Base-by-base conservation (phyloP, 352 stramenopile species). In the Pelagophyceae sp. region DNA sequence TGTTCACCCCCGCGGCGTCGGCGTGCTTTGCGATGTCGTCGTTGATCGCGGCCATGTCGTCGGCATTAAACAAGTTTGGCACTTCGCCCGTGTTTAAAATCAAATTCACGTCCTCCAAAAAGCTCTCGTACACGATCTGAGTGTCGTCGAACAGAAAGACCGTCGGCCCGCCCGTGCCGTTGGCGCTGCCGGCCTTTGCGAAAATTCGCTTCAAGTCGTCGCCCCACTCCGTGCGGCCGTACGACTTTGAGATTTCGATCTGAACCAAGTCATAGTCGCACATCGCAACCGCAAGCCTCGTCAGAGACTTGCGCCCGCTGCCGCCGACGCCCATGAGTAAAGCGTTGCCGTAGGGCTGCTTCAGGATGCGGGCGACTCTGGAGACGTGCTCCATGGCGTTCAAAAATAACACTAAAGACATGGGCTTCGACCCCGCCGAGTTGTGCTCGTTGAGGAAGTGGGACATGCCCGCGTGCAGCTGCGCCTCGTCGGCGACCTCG, bases 221-320 rank as follows among this genome's bases (percentile, higher is more conserved):
- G 23, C 90, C 86, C 91, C 92, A 98, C 76, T 98, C 93, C 0
- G 78, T 84, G n/a, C 90, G 87, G 25, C 89, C 90, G 79, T 98
- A 98, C 20, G 87, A 92, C 80, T 97, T 97, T 58, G 90, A 95
- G 40, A 98, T 97, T 77, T 97, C 93, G 79, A 98, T 97, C 81
- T 96, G 90, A 78, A 97, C 96, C 20, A 97, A 83, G 78, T 94
- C 91, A 82, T 93, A 97, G 80, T 97, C 91, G 29, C 92, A 91
- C 85, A 98, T 94, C 63, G 89, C 96, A n/a, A 95, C 91, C 0
- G 93, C 91, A 1, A 98, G 84, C 19, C 88, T 95, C 33, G 92
- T 97, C 5, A 98, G 87, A 17, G 83, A 93, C 80, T 97, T 96
- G 58, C 93, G 91, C 0, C 93, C 93, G 63, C 88, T 95, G 0